Evolutionary conservation across 305 asterid species (phyloP), one percentile per base, ranked within the genome.

Genomic region (Plantago lanceolata): DNA sequence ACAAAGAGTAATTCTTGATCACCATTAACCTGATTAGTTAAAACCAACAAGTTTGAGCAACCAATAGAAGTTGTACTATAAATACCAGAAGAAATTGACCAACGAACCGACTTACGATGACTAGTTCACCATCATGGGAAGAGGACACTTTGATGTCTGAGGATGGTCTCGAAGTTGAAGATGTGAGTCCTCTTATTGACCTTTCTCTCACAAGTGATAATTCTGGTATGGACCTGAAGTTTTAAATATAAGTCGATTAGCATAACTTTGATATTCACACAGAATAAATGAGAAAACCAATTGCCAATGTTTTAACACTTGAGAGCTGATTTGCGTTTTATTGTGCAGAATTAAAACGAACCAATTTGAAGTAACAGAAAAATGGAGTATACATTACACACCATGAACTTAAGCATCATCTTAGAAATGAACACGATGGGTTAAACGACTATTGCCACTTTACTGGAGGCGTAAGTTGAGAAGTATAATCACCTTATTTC

Each of bases 181-280:
- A 79, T 28, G 79, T 67, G 66, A 89, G 80, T 61, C 90, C 86
- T 74, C 89, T 79, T 51, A 86, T 48, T 61, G 95, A 81, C 65
- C 84, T 76, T 79, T 89, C 92, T 80, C 87, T 86, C 67, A 87
- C 60, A 78, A 86, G 87, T 48, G 96, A 79, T 51, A 91, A 69
- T 59, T 88, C 95, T 48, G 95, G 98, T 67, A 91, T 82, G 62
- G 96, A 88, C 83, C 96, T 91, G 88, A 68, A 66, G 40, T 59
- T 77, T 63, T 28, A 63, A 59, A 73, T 15, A 40, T 12, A 40
- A 40, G 45, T 59, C 12, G 53, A 49, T 48, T 62, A 56, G 56
- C 43, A 17, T 70, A 37, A 64, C 21, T 44, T 61, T 59, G 45
- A 50, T 48, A 35, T 7, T 19, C 8, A 58, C 29, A 4, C 19